phyloP scores from a whole-genome alignment of 352 stramenopile genomes.

The Thalassiosira oceanica region DNA sequence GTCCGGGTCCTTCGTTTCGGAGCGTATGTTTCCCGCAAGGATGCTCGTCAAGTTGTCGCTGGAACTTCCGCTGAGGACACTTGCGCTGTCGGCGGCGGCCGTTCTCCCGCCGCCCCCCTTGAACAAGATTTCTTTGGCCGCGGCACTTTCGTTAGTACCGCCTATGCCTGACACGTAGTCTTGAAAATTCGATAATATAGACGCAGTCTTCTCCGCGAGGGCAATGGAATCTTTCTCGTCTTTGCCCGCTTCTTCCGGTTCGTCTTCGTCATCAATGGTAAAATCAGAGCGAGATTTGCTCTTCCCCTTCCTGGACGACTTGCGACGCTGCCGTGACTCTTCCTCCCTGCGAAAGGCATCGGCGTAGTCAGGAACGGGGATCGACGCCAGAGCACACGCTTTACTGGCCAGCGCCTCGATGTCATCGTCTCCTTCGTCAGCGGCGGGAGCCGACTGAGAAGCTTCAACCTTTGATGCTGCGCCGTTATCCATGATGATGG shows the following conservation, averaged over 20 bases:
- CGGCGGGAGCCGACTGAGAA: not conserved
- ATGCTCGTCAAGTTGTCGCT: not conserved
- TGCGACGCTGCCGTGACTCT: no score
- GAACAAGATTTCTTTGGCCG: not conserved
- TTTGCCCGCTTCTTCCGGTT: not conserved
- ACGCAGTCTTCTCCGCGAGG: slow-evolving; percentile 10
- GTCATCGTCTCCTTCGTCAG: not conserved
- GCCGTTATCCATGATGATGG: no score
- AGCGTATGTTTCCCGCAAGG: not conserved
- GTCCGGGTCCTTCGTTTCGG: not conserved
- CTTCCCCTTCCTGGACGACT: not conserved
- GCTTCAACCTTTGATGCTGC: no score
- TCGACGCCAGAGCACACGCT: slow-evolving; percentile 14
- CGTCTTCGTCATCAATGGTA: slow-evolving; percentile 14
- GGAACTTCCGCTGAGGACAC: not conserved
- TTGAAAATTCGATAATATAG: slow-evolving; percentile 20
- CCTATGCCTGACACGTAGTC: slow-evolving; percentile 16
- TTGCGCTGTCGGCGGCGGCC: not conserved
- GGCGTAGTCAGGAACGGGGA: slow-evolving; percentile 23
- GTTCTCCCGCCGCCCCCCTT: not conserved
- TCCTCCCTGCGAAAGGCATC: slow-evolving; percentile 10
- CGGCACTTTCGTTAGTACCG: not conserved
- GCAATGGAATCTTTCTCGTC: not conserved
- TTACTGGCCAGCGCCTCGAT: slow-evolving; percentile 7
- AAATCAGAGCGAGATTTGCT: slow-evolving; percentile 17